Conservation (phyloP, 805 yeast species). For the Sugiyamaella marilandica region DNA sequence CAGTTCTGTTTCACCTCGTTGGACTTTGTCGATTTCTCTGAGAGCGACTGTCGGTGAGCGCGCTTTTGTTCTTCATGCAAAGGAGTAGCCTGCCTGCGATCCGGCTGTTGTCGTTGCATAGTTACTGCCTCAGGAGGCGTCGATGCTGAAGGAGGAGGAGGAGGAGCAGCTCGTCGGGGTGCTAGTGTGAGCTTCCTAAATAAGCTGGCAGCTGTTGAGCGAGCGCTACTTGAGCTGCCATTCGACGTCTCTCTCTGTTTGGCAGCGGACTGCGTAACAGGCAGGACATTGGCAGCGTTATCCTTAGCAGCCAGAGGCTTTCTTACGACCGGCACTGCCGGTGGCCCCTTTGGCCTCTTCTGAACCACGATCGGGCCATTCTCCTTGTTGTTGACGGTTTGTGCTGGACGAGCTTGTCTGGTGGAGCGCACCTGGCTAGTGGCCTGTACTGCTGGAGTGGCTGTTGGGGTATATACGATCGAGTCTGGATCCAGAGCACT, state of each 20-base stretch:
- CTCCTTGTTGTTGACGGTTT: background rate
- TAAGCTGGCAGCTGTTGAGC: conserved; percentile 12
- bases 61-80: background rate
- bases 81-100: conserved; percentile 3
- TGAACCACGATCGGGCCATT: background rate
- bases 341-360: background rate
- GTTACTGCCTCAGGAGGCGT: too few species aligned
- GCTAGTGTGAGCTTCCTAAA: conserved; percentile 16
- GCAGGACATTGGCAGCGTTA: background rate
- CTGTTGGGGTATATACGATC: background rate
- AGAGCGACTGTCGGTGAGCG: background rate
- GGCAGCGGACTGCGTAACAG: background rate
- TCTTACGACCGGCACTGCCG: background rate
- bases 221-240: conserved; percentile 9
- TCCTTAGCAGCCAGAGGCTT: conserved; percentile 14
- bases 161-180: conserved; percentile 20
- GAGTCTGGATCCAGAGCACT: background rate
- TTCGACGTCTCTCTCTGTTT: conserved; percentile 3
- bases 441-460: background rate
- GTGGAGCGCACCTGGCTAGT: background rate
- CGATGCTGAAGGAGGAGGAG: conserved; percentile 13
- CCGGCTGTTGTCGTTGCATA: background rate
- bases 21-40: conserved; percentile 1
- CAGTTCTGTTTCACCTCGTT: conserved; percentile 33
- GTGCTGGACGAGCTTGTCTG: background rate